These are phyloP conservation scores for Coemansia sp. DNA, from an alignment of 192 early-diverging fungal species.

Conservation along the genomic window DNA sequence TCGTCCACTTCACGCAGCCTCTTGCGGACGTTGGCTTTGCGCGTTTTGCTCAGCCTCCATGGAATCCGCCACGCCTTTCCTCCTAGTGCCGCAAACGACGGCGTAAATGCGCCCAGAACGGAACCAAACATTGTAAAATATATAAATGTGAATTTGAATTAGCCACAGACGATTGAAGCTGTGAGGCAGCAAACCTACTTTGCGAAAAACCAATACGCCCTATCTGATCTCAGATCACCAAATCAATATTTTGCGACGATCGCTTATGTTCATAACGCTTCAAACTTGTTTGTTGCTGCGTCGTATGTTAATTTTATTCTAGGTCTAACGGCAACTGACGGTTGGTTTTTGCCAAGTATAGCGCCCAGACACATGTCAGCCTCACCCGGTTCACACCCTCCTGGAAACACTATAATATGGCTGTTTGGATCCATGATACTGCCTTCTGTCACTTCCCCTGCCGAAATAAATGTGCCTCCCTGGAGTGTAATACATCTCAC, in stretches of 20 bases:
- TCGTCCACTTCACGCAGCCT: constrained; percentile 77
- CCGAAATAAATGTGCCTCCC: background rate
- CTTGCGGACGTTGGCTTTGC: constrained; percentile 87
- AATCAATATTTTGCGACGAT: background rate
- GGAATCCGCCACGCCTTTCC: constrained; percentile 58
- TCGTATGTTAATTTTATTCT: background rate
- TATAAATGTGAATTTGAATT: background rate
- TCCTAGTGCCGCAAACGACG: constrained; percentile 37
- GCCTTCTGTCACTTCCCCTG: background rate
- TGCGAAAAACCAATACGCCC: background rate
- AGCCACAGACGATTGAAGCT: background rate
- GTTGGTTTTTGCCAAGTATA: background rate
- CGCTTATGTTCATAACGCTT: background rate
- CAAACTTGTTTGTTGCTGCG: background rate
- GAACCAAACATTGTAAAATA: constrained; percentile 43
- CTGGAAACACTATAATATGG: background rate
- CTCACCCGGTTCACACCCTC: background rate
- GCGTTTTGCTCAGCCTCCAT: constrained; percentile 68
- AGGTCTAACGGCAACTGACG: background rate
- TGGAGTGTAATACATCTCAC: background rate
- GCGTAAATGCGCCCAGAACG: constrained; percentile 41
- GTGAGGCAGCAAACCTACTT: background rate
- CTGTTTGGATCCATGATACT: background rate
- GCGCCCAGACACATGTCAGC: background rate
- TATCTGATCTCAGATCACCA: background rate